phyloP scores from a whole-genome alignment of 257 asterid genomes.

The Orobanche coerulescens region DNA sequence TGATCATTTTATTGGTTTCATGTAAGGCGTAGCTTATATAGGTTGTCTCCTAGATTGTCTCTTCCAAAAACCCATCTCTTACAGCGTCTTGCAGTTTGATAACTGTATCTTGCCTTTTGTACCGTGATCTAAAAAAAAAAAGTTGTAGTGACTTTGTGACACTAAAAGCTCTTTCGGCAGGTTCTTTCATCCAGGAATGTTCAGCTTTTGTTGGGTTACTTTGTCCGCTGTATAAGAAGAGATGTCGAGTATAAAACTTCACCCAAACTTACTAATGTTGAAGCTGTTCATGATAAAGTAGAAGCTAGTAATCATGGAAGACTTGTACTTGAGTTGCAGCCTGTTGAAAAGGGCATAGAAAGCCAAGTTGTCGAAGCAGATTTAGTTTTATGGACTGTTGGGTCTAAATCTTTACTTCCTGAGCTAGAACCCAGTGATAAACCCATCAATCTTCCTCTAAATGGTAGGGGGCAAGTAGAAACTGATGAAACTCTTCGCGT shows the following conservation, averaged over 20 bases:
- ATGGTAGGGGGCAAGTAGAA: constrained; percentile 90
- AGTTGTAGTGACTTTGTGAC: too few relatives aligned
- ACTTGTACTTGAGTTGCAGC: constrained; percentile 68
- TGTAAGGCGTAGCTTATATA: neutral
- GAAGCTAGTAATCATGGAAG: constrained; percentile 33
- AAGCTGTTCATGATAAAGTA: constrained; percentile 24
- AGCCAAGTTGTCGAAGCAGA: constrained; percentile 57
- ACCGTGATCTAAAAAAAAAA: too few relatives aligned
- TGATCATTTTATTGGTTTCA: neutral
- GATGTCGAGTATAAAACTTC: constrained; percentile 27
- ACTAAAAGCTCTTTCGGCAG: constrained; percentile 34
- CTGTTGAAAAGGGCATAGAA: constrained; percentile 56
- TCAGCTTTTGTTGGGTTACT: constrained; percentile 72
- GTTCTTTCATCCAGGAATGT: constrained; percentile 86
- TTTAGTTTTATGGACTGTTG: constrained; percentile 90
- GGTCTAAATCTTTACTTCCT: constrained; percentile 75
- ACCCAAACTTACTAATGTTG: constrained; percentile 19
- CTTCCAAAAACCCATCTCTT: neutral
- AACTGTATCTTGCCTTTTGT: neutral
- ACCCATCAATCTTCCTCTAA: constrained; percentile 60
- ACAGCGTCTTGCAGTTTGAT: neutral
- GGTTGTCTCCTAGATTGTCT: neutral
- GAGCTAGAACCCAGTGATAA: constrained; percentile 38
- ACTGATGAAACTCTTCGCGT: constrained; percentile 96
- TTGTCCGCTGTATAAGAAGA: constrained; percentile 61